Base-by-base conservation (phyloP, 2,329 filamentous ascomycete genomes). In the Fusarium sp. region DNA sequence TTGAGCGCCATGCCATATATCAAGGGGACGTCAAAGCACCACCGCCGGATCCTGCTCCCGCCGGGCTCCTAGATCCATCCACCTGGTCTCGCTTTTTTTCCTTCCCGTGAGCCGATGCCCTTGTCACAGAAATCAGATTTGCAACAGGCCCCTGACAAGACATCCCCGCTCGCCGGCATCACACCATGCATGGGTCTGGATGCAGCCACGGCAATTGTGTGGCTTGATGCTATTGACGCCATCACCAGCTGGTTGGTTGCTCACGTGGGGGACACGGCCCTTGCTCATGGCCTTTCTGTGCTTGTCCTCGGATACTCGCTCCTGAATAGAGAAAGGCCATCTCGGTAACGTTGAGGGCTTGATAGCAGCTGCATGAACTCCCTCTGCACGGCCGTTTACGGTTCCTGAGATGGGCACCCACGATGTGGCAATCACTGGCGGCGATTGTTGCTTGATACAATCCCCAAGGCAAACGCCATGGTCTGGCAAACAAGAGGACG, bases 171-270 rank as follows among this genome's bases (percentile, higher is more conserved):
- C 18, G 48, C 11, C 31, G 27, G 22, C 24, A 68, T 65, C 67
- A 20, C 41, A n/a, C 31, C 35, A 60, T 56, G 58, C 41, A 31
- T 56, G 31, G 68, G 71, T 72, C 71, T 74, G 45, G 68, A 74
- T 60, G 64, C 67, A 33, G 58, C 64, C 65, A 62, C 33, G 59
- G 56, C 35, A 61, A 50, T 57, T 31, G 4, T 54, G 68, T 73
- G 72, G 72, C 72, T 69, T 75, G 62, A 24, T 31, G 58, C 62
- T 72, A 75, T 67, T 37, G n/a, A 62, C 72, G 68, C 62, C 68
- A 37, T 31, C 16, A 22, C 20, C 35, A 45, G 35, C 27, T 52
- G 45, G 59, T 29, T n/a, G 33, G 27, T 16, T 20, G 45, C 48
- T 57, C 61, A 61, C 62, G 39, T 63, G 33, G n/a, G 24, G 33